Base-by-base conservation (phyloP, 2,329 filamentous ascomycete species). In the Exophiala alcalophila region DNA sequence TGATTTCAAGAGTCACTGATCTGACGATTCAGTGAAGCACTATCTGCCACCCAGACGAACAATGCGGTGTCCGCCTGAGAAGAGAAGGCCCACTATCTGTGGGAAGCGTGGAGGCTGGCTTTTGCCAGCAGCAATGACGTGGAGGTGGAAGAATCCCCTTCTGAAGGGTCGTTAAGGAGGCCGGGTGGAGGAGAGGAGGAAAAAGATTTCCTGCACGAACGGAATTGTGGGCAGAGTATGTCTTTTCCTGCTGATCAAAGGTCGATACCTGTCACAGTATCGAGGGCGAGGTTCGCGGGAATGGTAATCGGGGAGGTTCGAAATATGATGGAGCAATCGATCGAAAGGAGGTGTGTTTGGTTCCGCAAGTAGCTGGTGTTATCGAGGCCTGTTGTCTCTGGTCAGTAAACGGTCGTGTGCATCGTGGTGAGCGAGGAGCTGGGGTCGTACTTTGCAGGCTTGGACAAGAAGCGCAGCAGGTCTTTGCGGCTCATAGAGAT, bases 21-120 rank as follows among this genome's bases (percentile, higher is more conserved):
- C 55, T 56, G 60, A 59, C 74, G 75, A 80, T 78, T 54, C 50
- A 56, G 77, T 83, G 84, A 85, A 92, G 88, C 89, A 86, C 88
- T 89, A 85, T 88, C 89, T 94, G 82, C 86, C 81, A 78, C 87
- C 81, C 87, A 94, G 88, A 91, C 86, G 87, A 90, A 90, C 84
- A 80, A 84, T 88, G 84, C 80, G 81, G 83, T 77, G 85, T 86
- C 77, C 86, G 88, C 78, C 81, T 86, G 86, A 90, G 86, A 74
- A 90, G 85, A 92, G 87, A 89, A 92, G 88, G 86, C 88, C 87
- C 88, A 92, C 84, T 78, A 76, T 78, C 69, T 73, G 77, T 73
- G 70, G 67, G 67, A 59, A 68, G 60, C 58, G 62, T 69, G 68
- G 74, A 77, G 78, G 86, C 84, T 91, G 86, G 88, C 86, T 79